Evolutionary conservation across 305 asterid species (phyloP).

Genomic region (Solanum hybrid): DNA sequence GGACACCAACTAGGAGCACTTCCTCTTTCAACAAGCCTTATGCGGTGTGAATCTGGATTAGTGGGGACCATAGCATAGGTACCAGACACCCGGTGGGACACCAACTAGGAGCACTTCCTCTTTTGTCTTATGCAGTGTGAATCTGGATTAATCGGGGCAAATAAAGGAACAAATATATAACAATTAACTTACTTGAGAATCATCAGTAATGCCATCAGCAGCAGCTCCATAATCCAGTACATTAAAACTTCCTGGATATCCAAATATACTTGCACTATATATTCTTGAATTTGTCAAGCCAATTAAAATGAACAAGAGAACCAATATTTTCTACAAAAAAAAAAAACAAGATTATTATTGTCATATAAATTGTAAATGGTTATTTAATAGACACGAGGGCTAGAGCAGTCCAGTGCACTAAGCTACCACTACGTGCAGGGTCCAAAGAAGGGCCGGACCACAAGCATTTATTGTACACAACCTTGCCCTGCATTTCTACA

Average conservation of each 20-base stretch:
- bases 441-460: not conserved
- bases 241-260: too few species aligned
- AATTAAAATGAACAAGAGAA: too few species aligned
- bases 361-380: not conserved
- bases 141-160: not conserved
- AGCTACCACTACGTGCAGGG: accelerated
- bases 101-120: not conserved
- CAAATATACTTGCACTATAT: too few species aligned
- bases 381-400: not conserved
- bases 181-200: too few species aligned
- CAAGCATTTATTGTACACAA: not conserved
- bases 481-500: accelerated
- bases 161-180: too few species aligned
- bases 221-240: too few species aligned
- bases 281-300: too few species aligned
- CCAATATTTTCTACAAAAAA: too few species aligned
- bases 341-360: not conserved
- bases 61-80: too few species aligned
- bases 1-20: not conserved
- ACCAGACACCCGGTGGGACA: not conserved
- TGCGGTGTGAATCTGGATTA: too few species aligned
- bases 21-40: not conserved
- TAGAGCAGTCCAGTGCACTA: not conserved
- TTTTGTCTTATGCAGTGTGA: not conserved
- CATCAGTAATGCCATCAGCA: too few species aligned